Conservation (phyloP, 1,139 yeast genomes). For the Taphrina confusa region DNA sequence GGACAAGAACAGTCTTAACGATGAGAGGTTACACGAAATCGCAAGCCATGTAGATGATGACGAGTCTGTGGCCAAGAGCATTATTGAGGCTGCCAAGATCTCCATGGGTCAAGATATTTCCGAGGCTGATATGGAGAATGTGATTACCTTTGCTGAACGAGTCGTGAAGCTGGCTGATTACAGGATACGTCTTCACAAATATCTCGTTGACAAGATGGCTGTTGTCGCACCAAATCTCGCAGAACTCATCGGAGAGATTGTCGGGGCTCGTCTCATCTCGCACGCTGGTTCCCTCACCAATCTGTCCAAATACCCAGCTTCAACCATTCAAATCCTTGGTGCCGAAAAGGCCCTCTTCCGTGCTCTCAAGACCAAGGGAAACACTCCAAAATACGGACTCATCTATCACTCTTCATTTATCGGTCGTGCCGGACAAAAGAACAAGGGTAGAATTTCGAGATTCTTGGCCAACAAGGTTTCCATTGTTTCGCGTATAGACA, state of each 20-base stretch:
- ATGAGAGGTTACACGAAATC: conserved; percentile 82
- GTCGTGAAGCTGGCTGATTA: conserved; percentile 92
- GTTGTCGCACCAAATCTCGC: conserved; percentile 98
- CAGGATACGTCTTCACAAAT: conserved; percentile 88
- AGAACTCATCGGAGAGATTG: conserved; percentile 92
- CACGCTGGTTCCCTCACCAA: conserved; percentile 95
- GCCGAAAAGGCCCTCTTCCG: conserved; percentile 99
- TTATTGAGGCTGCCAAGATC: conserved; percentile 92
- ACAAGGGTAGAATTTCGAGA: conserved; percentile 98
- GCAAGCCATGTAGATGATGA: conserved; percentile 90
- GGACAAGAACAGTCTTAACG: conserved; percentile 77
- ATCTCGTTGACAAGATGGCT: conserved; percentile 90
- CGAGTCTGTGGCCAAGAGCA: conserved; percentile 88
- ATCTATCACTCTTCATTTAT: conserved; percentile 95
- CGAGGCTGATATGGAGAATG: conserved; percentile 80
- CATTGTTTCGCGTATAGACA: conserved; percentile 97
- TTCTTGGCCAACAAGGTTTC: conserved; percentile 98
- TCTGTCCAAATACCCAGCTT: conserved; percentile 96
- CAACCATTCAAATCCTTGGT: conserved; percentile 97
- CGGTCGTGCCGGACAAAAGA: conserved; percentile 96
- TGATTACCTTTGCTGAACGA: conserved; percentile 86
- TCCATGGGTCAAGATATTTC: conserved; percentile 99
- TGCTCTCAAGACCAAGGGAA: conserved; percentile 96
- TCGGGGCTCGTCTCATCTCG: conserved; percentile 96
- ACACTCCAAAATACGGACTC: conserved; percentile 97